Conservation (phyloP, 2,329 filamentous ascomycete genomes). For the Rosellinia necatrix region DNA sequence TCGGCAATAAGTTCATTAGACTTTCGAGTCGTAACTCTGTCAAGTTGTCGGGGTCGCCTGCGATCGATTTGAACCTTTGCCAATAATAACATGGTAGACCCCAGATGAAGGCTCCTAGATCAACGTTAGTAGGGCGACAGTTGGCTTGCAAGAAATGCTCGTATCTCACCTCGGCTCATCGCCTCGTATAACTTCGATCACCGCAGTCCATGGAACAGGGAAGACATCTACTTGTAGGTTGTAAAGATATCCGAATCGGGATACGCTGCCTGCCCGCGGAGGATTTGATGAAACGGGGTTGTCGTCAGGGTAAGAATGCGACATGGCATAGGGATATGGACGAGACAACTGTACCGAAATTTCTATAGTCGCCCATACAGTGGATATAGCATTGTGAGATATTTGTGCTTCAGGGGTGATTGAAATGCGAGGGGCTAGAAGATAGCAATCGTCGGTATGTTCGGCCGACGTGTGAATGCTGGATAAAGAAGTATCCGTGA, state of each 20-base stretch:
- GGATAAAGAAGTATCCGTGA: constrained; percentile 30
- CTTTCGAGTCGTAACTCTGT: constrained; percentile 36
- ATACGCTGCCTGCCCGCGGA: constrained; percentile 31
- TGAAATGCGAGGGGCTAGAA: constrained; percentile 50
- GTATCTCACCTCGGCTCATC: constrained; percentile 19
- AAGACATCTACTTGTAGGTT: constrained; percentile 53
- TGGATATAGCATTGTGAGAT: constrained; percentile 41
- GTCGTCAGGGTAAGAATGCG: constrained; percentile 1
- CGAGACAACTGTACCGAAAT: constrained; percentile 48
- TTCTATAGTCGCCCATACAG: constrained; percentile 57
- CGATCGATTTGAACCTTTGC: constrained; percentile 49
- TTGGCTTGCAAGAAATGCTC: neutral
- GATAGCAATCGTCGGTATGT: constrained; percentile 33
- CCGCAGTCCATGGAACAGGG: constrained; percentile 46
- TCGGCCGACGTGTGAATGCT: constrained; percentile 38
- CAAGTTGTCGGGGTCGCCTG: constrained; percentile 7
- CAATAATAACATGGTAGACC: constrained; percentile 54
- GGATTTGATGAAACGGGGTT: constrained; percentile 25
- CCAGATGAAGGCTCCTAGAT: constrained; percentile 47
- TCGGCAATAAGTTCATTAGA: constrained; percentile 64
- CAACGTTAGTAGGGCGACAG: constrained; percentile 17
- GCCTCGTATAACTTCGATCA: constrained; percentile 52
- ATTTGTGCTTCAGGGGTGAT: constrained; percentile 49
- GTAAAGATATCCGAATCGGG: constrained; percentile 53
- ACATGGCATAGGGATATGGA: constrained; percentile 19